Evolutionary conservation across 768 basidiomycete species (phyloP).

Genomic region (Daedaleopsis nitida): DNA sequence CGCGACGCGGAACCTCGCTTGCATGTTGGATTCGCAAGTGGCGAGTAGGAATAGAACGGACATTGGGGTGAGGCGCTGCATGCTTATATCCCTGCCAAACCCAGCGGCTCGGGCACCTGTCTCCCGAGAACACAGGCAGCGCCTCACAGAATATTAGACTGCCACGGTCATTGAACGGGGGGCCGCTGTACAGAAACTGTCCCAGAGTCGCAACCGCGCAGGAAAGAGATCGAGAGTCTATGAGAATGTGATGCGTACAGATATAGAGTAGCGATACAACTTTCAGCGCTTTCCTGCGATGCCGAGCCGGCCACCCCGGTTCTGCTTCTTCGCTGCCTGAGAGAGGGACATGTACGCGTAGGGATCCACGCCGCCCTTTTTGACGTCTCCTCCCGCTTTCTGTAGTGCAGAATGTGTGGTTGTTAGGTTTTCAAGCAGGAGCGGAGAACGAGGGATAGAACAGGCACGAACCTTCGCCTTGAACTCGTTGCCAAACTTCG

Average conservation of each 20-base stretch:
- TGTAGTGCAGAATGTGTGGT: conserved; percentile 35
- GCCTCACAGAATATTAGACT: background rate
- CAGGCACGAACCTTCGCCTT: conserved; percentile 80
- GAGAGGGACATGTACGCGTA: conserved; percentile 89
- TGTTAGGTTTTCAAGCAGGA: too few relatives aligned
- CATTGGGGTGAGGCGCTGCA: background rate
- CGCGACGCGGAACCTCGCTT: conserved; percentile 32
- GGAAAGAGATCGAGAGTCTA: conserved; percentile 12
- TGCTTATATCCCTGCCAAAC: background rate
- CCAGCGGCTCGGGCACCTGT: background rate
- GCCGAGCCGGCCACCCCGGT: conserved; percentile 48
- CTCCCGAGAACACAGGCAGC: background rate
- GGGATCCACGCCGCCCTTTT: conserved; percentile 84
- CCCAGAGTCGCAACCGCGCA: background rate
- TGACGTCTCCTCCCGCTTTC: conserved; percentile 95
- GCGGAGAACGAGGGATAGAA: background rate
- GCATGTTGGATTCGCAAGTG: background rate
- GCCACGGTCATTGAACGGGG: background rate
- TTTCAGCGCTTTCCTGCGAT: conserved; percentile 63
- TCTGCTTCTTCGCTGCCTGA: conserved; percentile 75
- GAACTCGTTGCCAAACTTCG: conserved; percentile 82
- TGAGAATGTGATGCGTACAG: conserved; percentile 13
- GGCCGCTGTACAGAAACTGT: background rate
- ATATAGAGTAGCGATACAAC: conserved; percentile 4
- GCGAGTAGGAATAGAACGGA: background rate